A percentile compares a stretch with the other conserved stretches of the same genome.
Evolutionary conservation across 805 yeast species (phyloP).

Genomic region (Metschnikowia aberdeeniae): DNA sequence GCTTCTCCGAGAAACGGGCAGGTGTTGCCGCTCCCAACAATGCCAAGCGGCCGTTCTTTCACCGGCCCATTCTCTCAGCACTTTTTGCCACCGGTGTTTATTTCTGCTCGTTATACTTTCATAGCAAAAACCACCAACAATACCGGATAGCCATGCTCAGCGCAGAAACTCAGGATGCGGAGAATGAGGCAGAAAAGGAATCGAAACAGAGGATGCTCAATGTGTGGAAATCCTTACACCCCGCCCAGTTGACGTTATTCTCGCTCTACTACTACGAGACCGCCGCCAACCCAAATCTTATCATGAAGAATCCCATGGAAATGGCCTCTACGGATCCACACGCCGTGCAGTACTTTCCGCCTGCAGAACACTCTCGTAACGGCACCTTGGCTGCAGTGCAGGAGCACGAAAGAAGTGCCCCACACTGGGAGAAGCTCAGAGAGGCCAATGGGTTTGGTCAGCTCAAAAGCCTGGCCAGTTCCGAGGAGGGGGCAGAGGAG

Average conservation of each 20-base stretch:
- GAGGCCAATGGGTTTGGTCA: constrained; percentile 23
- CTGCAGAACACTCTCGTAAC: constrained; percentile 2
- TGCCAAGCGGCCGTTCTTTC: constrained; percentile 16
- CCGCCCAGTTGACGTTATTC: constrained; percentile 33
- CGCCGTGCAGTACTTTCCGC: constrained; percentile 28
- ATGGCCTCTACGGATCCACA: constrained; percentile 26
- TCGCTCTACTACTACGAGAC: constrained; percentile 52
- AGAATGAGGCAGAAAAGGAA: constrained; percentile 10
- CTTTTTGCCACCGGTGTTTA: constrained; percentile 31
- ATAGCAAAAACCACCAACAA: constrained; percentile 15
- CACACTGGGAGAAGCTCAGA: constrained; percentile 38
- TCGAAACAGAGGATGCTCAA: constrained; percentile 18
- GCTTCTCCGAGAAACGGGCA: constrained; percentile 5
- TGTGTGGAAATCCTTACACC: constrained; percentile 35
- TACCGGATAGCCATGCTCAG: constrained; percentile 29
- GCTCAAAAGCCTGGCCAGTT: not conserved
- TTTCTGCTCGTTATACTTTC: constrained; percentile 11
- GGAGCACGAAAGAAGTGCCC: constrained; percentile 14
- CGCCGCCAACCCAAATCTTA: constrained; percentile 45
- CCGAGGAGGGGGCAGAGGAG: constrained; percentile 5
- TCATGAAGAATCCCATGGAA: constrained; percentile 53
- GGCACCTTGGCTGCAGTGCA: constrained; percentile 9
- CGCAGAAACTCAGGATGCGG: constrained; percentile 26
- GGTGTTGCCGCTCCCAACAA: constrained; percentile 3
- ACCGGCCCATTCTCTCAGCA: constrained; percentile 33